Base-by-base conservation (phyloP, 108 stramenopile species). In the Conticribra weissflogii region DNA sequence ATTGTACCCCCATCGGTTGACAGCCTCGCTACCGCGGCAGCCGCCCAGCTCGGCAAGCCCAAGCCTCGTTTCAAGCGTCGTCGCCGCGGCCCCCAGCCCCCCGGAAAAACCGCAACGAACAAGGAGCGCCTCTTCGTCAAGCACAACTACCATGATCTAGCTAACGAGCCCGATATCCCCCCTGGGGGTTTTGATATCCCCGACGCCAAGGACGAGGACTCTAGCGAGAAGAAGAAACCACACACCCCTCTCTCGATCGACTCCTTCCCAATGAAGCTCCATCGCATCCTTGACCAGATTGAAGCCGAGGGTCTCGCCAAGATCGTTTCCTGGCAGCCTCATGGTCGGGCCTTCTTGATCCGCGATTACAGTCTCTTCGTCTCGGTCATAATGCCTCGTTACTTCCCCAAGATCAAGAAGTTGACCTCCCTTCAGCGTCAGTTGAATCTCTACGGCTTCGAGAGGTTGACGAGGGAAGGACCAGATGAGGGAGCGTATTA, bases 31-130 rank as follows among this genome's bases (percentile, higher is more conserved):
- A n/a, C n/a, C n/a, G n/a, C n/a, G n/a, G n/a, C n/a, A n/a, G n/a
- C 9, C 18, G 18, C 53, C 53, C 1, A 27, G 24, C 53, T 25
- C 53, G 34, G 7, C 24, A 56, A 59, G 0, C 56, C 60, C 44
- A 81, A 72, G 54, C 41, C 47, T 12, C 71, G 74, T 27, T 71
- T 78, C 14, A 88, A 81, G 53, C 84, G 89, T 25, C 60, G 65
- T 29, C 80, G 77, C 29, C 84, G 84, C 53, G 81, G 71, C 66
- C 83, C 89, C 16, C 86, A 90, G 58, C 86, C 83, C 51, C 85
- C 89, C n/a, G 89, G 89, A n/a, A 84, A 84, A 64, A 91, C 90
- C 2, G 90, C 90, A 41, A 86, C 85, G 52, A 62, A 68, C 41
- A 78, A 86, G 56, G 82, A 81, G 9, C 83, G 90, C 18, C 90